These are phyloP conservation scores for Blastobotrys apis DNA, from an alignment of 1,139 yeast genomes.

Conservation along the genomic window DNA sequence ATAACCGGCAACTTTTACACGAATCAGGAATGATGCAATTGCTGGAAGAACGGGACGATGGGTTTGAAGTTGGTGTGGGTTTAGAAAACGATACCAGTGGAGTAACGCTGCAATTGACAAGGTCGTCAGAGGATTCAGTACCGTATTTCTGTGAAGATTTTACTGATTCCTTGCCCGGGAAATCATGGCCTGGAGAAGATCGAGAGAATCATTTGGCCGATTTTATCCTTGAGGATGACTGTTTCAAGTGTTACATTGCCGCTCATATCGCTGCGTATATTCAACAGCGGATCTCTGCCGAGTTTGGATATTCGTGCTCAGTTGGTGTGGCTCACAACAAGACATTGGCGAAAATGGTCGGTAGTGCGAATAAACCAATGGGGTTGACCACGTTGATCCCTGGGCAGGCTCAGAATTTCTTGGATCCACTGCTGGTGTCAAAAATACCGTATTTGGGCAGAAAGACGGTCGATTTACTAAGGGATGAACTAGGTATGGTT, in stretches of 20 bases:
- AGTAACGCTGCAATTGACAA: constrained; percentile 16
- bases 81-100: constrained; percentile 25
- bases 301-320: constrained; percentile 34
- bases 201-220: constrained; percentile 14
- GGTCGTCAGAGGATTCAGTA: constrained; percentile 11
- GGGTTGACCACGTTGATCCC: constrained; percentile 33
- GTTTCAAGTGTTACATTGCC: constrained; percentile 12
- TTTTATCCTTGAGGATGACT: constrained; percentile 8
- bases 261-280: constrained; percentile 26
- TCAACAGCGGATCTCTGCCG: constrained; percentile 23
- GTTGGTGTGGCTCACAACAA: constrained; percentile 35
- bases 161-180: constrained; percentile 30
- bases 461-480: constrained; percentile 16
- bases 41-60: constrained; percentile 10
- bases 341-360: constrained; percentile 35
- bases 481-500: constrained; percentile 2
- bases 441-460: constrained; percentile 34
- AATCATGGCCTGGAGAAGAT: constrained; percentile 23
- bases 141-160: constrained; percentile 27
- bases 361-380: constrained; percentile 32
- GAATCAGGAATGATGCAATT: constrained; percentile 17
- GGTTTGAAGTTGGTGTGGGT: constrained; percentile 14
- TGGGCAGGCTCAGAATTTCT: constrained; percentile 24
- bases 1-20: constrained; percentile 19
- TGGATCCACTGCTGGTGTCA: constrained; percentile 22